Percentiles rank a stretch among this genome's conserved stretches.
These are phyloP conservation scores for Tetrahymena malaccensis DNA, from an alignment of 73 alveolate species.

Conservation along the genomic window DNA sequence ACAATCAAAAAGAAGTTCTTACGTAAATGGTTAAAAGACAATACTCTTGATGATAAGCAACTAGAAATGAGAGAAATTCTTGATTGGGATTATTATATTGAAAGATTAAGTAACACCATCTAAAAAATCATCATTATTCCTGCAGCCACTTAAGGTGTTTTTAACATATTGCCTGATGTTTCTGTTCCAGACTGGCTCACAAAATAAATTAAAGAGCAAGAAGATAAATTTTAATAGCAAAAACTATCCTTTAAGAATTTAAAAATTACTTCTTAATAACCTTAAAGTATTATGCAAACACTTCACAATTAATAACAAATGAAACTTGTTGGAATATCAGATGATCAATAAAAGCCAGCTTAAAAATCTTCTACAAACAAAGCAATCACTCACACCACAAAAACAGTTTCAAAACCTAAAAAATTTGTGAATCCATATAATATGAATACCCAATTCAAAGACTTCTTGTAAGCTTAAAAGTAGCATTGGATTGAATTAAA, in stretches of 20 bases:
- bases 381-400: neutral
- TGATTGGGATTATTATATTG: conserved; percentile 99
- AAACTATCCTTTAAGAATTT: neutral
- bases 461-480: neutral
- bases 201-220: conserved; percentile 25
- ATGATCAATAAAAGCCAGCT: neutral
- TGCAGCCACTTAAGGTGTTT: conserved; percentile 70
- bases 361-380: neutral
- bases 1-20: conserved; percentile 83
- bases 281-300: neutral
- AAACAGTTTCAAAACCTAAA: neutral
- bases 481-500: conserved; percentile 4
- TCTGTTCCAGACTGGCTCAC: conserved; percentile 81
- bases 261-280: neutral
- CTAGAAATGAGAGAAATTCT: conserved; percentile 91
- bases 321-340: neutral
- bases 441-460: conserved; percentile 33
- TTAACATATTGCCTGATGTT: conserved; percentile 71
- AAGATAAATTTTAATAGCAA: neutral
- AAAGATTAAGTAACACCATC: conserved; percentile 89
- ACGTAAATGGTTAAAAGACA: conserved; percentile 95
- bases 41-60: conserved; percentile 57
- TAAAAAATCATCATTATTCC: conserved; percentile 83
- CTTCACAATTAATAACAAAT: neutral
- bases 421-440: neutral